Evolutionary conservation across 2,329 filamentous ascomycete genomes (phyloP).

Genomic region (Thermothelomyces thermophilus): DNA sequence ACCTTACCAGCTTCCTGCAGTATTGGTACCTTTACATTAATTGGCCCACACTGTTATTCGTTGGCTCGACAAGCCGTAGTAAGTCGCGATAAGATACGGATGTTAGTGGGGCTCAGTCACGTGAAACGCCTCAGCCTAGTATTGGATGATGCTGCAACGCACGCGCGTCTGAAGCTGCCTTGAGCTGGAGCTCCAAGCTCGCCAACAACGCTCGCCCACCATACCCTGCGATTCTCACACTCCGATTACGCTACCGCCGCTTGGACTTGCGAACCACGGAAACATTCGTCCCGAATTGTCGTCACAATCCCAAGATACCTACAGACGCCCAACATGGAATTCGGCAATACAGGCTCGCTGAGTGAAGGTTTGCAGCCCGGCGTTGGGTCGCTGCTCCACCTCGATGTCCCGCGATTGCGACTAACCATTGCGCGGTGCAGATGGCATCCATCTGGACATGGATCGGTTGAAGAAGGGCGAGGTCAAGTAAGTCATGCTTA

Average conservation of each 20-base stretch:
- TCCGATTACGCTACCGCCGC: neutral
- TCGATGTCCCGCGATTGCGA: neutral
- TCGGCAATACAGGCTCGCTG: conserved; percentile 54
- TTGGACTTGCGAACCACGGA: conserved; percentile 1
- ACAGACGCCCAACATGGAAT: conserved; percentile 47
- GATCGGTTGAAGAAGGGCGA: conserved; percentile 97
- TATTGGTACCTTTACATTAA: no score
- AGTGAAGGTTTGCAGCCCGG: conserved; percentile 50
- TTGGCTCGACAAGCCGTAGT: no score
- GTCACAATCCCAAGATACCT: conserved; percentile 18
- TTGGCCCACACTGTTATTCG: no score
- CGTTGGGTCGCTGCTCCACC: conserved; percentile 6
- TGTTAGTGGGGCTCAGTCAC: conserved; percentile 16
- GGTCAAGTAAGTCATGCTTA: conserved; percentile 71
- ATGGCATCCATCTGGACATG: conserved; percentile 99
- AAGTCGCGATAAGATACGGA: conserved; percentile 12
- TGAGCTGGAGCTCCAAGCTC: conserved; percentile 24
- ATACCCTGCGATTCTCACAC: neutral
- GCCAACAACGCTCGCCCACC: conserved; percentile 13
- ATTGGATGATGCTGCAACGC: conserved; percentile 6
- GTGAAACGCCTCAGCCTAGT: conserved; percentile 20
- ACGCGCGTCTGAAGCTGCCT: conserved; percentile 27
- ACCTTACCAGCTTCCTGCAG: no score
- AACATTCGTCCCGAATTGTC: conserved; percentile 17
- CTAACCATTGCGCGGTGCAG: conserved; percentile 42